A percentile compares a stretch with the other conserved stretches of the same genome.
These are phyloP conservation scores for Plasmopara muralis DNA, from an alignment of 352 stramenopile genomes.

Conservation along the genomic window DNA sequence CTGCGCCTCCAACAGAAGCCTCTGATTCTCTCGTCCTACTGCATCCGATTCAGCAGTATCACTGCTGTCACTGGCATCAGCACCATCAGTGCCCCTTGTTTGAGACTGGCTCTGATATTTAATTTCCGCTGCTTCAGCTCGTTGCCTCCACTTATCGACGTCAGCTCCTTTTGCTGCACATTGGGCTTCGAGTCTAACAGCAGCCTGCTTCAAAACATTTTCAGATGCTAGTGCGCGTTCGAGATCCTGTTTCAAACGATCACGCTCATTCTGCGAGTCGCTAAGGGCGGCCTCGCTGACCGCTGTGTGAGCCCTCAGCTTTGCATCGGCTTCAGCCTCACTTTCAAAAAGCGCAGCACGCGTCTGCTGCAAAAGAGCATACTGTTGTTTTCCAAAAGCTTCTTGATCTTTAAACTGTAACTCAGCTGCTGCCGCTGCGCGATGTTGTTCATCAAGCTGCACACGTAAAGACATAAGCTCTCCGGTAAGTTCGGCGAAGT, in stretches of 20 bases:
- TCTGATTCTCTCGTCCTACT: slow-evolving; percentile 35
- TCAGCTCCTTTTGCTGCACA: slow-evolving; percentile 31
- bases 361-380: slow-evolving; percentile 47
- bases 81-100: background rate
- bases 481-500: slow-evolving; percentile 53
- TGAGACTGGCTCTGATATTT: slow-evolving; percentile 12
- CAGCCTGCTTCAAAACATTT: slow-evolving; percentile 25
- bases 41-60: slow-evolving; percentile 13
- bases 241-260: slow-evolving; percentile 34
- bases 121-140: slow-evolving; percentile 27
- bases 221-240: slow-evolving; percentile 32
- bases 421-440: slow-evolving; percentile 58
- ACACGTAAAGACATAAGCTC: slow-evolving; percentile 74
- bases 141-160: slow-evolving; percentile 30
- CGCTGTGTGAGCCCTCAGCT: slow-evolving; percentile 32
- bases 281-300: slow-evolving; percentile 28
- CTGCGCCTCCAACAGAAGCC: slow-evolving; percentile 57
- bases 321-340: slow-evolving; percentile 33
- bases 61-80: slow-evolving; percentile 10
- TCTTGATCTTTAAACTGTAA: slow-evolving; percentile 64
- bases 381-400: slow-evolving; percentile 39
- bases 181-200: slow-evolving; percentile 30
- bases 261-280: slow-evolving; percentile 32
- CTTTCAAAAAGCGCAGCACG: slow-evolving; percentile 40
- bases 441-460: slow-evolving; percentile 64